A percentile compares a stretch with the other conserved stretches of the same genome.
Conservation (phyloP, 805 yeast species). For the Candida patagonica region DNA sequence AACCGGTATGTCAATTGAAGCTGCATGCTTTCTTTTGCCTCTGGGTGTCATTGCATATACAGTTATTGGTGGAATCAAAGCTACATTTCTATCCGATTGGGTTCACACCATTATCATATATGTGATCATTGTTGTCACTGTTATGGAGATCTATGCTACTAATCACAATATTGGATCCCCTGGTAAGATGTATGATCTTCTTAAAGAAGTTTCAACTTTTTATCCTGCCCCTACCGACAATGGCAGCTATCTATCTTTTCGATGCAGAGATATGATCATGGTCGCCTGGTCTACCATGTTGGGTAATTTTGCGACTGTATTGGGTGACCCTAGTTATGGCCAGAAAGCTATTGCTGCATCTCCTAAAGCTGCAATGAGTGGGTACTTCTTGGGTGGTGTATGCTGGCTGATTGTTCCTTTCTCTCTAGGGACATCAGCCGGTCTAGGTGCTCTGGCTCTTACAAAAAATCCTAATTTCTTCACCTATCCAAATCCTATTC, state of each 20-base stretch:
- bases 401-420: conserved; percentile 89
- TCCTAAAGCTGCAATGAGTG: conserved; percentile 77
- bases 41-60: conserved; percentile 72
- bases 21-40: conserved; percentile 75
- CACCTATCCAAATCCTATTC: conserved; percentile 60
- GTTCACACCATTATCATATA: conserved; percentile 73
- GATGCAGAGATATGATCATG: conserved; percentile 2
- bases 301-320: conserved; percentile 86
- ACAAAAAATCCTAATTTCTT: conserved; percentile 68
- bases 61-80: conserved; percentile 70
- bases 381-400: conserved; percentile 77
- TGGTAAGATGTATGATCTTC: conserved; percentile 36
- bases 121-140: conserved; percentile 68
- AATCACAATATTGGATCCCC: conserved; percentile 69
- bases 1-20: conserved; percentile 76
- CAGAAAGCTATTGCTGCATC: conserved; percentile 80
- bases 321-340: conserved; percentile 79
- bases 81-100: conserved; percentile 72
- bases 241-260: conserved; percentile 69
- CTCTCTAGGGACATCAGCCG: conserved; percentile 74
- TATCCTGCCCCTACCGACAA: conserved; percentile 58
- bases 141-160: conserved; percentile 67
- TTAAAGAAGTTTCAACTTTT: background rate
- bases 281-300: conserved; percentile 65
- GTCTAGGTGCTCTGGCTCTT: conserved; percentile 67